phyloP scores from a whole-genome alignment of 164 flowering plant genomes.

The Liquidambar formosana region DNA sequence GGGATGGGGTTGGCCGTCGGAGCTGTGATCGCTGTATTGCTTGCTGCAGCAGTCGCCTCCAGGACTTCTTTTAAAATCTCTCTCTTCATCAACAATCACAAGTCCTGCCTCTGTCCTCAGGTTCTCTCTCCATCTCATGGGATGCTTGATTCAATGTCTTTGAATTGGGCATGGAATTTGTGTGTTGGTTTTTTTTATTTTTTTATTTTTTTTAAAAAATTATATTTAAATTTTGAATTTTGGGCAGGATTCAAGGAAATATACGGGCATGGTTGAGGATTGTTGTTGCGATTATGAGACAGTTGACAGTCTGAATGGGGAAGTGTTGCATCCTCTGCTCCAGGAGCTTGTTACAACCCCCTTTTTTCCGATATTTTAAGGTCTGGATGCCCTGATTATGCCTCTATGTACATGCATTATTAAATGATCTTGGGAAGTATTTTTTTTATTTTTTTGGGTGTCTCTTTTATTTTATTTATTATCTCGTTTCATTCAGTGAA shows the following conservation, averaged over 20 bases:
- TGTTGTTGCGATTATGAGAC: slow-evolving; percentile 32
- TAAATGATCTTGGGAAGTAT: too few species aligned
- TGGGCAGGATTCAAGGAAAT: too few species aligned
- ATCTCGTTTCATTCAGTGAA: too few species aligned
- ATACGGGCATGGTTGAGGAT: slow-evolving; percentile 27
- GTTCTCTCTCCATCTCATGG: background rate
- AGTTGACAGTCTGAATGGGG: slow-evolving; percentile 20
- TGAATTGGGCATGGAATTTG: background rate
- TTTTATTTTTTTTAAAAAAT: background rate
- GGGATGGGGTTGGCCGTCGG: background rate
- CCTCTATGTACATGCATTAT: too few species aligned
- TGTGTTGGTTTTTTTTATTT: too few species aligned
- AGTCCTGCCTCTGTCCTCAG: background rate
- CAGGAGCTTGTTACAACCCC: slow-evolving; percentile 26
- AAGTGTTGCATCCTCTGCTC: slow-evolving; percentile 24
- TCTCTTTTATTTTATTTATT: too few species aligned
- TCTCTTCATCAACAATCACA: background rate
- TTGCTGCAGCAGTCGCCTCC: background rate
- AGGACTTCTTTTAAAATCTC: background rate
- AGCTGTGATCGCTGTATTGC: background rate
- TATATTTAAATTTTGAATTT: background rate
- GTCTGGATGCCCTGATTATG: too few species aligned
- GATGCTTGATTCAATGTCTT: background rate
- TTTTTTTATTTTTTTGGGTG: too few species aligned
- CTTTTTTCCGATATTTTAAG: slow-evolving; percentile 31